Percentiles rank a stretch among this genome's conserved stretches.
These are phyloP conservation scores for Phytophthora hibernalis DNA, from an alignment of 352 stramenopile genomes.

Conservation along the genomic window DNA sequence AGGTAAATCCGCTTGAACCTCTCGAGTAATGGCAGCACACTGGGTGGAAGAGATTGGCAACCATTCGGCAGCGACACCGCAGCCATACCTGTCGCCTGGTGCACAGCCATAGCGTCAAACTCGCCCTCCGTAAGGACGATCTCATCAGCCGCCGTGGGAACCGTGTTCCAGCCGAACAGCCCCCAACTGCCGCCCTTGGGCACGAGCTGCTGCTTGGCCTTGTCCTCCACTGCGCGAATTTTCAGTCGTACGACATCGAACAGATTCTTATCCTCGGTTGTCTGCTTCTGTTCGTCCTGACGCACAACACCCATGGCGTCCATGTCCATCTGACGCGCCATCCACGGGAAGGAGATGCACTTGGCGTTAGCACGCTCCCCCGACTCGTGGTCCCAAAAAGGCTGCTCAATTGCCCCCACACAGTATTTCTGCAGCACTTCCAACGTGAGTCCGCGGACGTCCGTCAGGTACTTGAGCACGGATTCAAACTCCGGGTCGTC, in stretches of 20 bases:
- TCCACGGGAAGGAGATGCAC: slow-evolving; percentile 97
- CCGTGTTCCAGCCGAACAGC: slow-evolving; percentile 99
- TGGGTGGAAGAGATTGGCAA: slow-evolving; percentile 94
- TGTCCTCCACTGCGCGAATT: slow-evolving; percentile 85
- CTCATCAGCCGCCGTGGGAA: slow-evolving; percentile 85
- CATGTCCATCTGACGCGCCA: slow-evolving; percentile 88
- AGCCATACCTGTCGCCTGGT: slow-evolving; percentile 94
- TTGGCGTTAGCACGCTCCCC: slow-evolving; percentile 62
- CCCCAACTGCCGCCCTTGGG: slow-evolving; percentile 96
- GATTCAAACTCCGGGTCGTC: slow-evolving; percentile 67
- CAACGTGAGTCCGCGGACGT: slow-evolving; percentile 67
- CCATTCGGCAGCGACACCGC: slow-evolving; percentile 98
- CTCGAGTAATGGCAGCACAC: slow-evolving; percentile 96
- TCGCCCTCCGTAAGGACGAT: slow-evolving; percentile 98
- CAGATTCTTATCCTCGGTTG: slow-evolving; percentile 69
- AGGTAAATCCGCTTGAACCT: slow-evolving; percentile 98
- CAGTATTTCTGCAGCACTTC: slow-evolving; percentile 90
- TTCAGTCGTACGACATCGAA: slow-evolving; percentile 88
- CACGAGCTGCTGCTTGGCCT: slow-evolving; percentile 86
- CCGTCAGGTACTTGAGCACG: slow-evolving; percentile 78
- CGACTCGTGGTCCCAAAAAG: slow-evolving; percentile 68
- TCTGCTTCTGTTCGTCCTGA: slow-evolving; percentile 34
- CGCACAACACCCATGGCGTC: slow-evolving; percentile 85
- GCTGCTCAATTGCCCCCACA: slow-evolving; percentile 89
- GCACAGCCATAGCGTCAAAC: slow-evolving; percentile 97